Conservation (phyloP, 1,139 yeast species). For the Magnusiomyces magnusii region DNA sequence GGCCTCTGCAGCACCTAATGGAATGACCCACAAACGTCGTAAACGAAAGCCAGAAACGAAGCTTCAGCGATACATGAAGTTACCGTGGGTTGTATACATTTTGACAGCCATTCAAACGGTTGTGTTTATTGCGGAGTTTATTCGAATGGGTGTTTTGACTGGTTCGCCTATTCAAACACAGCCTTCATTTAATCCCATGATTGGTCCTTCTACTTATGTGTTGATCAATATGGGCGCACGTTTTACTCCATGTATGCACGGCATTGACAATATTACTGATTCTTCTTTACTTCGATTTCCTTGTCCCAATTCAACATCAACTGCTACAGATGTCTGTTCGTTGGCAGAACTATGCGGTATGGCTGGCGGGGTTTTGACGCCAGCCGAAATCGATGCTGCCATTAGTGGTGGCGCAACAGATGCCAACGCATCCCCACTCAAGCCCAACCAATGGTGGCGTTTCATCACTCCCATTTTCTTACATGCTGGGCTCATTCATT, state of each 20-base stretch:
- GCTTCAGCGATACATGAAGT: neutral
- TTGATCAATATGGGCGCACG: conserved; percentile 66
- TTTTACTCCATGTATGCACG: conserved; percentile 65
- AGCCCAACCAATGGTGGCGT: conserved; percentile 61
- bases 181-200: conserved; percentile 72
- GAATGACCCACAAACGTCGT: neutral
- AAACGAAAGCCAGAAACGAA: neutral
- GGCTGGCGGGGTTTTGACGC: conserved; percentile 32
- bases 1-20: neutral
- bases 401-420: conserved; percentile 15
- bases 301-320: conserved; percentile 60
- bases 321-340: conserved; percentile 49
- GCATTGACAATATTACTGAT: conserved; percentile 45
- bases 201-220: conserved; percentile 68
- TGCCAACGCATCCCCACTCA: conserved; percentile 26
- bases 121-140: conserved; percentile 61
- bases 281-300: conserved; percentile 45
- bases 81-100: conserved; percentile 31
- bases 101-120: conserved; percentile 28
- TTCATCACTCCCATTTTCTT: conserved; percentile 63
- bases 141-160: conserved; percentile 50
- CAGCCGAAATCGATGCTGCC: neutral
- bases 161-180: conserved; percentile 63
- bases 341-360: conserved; percentile 57
- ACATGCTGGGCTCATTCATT: conserved; percentile 70